Evolutionary conservation across 2,329 filamentous ascomycete species (phyloP).

Genomic region (Fusarium anguioides): DNA sequence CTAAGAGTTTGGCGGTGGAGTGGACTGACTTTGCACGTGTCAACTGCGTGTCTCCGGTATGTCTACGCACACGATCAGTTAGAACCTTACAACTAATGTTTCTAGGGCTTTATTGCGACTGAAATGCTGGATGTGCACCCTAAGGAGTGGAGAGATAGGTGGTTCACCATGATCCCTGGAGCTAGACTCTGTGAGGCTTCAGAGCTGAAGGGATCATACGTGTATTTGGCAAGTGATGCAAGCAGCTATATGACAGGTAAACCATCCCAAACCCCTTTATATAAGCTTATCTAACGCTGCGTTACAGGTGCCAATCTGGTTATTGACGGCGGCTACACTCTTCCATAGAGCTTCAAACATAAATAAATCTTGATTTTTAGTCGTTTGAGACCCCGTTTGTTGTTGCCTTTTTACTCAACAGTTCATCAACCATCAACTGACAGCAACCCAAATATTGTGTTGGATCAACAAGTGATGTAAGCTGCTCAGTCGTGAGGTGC

Average conservation of each 20-base stretch:
- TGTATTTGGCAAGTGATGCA: slow-evolving; percentile 54
- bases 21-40: slow-evolving; percentile 56
- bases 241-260: slow-evolving; percentile 53
- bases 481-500: slow-evolving; percentile 1
- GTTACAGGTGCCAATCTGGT: slow-evolving; percentile 43
- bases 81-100: not conserved
- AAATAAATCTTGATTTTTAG: too few relatives aligned
- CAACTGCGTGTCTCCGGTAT: slow-evolving; percentile 52
- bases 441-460: slow-evolving; percentile 32
- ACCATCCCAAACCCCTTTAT: not conserved
- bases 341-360: slow-evolving; percentile 13
- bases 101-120: slow-evolving; percentile 33
- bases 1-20: slow-evolving; percentile 56
- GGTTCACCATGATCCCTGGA: slow-evolving; percentile 35
- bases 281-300: not conserved
- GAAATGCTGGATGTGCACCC: slow-evolving; percentile 41
- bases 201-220: slow-evolving; percentile 52
- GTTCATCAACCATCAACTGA: slow-evolving; percentile 32
- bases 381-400: too few relatives aligned
- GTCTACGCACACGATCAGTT: too few relatives aligned
- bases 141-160: slow-evolving; percentile 36
- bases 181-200: slow-evolving; percentile 46
- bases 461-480: slow-evolving; percentile 20
- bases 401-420: too few relatives aligned
- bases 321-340: slow-evolving; percentile 44